Evolutionary conservation across 306 rosid species (phyloP), one percentile per base, ranked within the genome.

Genomic region (Castanopsis chinensis): DNA sequence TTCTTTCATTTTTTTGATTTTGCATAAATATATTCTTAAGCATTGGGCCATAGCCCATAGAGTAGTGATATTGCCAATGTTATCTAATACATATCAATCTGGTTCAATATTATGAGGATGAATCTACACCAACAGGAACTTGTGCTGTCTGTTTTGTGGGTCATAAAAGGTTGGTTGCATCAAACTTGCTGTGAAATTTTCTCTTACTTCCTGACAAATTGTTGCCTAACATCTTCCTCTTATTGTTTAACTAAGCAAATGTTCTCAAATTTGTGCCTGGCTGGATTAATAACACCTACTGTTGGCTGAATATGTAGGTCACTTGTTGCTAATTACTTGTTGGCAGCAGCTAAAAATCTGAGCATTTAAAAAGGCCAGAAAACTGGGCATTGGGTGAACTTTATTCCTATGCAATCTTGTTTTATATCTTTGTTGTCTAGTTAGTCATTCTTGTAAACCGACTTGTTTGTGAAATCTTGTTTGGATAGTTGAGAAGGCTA

Each of bases 111-210:
- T 93, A 90, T 56, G 92, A 91, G 85, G 93, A 91, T 57, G 98
- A 91, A 54, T 82, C 80, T 63, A 83, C 94, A 79, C 97, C 98
- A 64, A 94, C 98, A 0, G 98, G 98, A 78, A 94, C 98, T 72
- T 94, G 98, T 88, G 98, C 92, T 87, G 98, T 92, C 69, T 92
- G 98, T 86, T 87, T 94, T 41, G 92, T 83, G 74, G 97, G 97
- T 76, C 97, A 96, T 83, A 96, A 93, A 79, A 92, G 99, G 98
- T 93, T 41, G 32, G 32, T 59, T 9, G 25, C 32, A 59, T 59
- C 32, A 10, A 63, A 19, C 37, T 35, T 27, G 30, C 43, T 63
- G 6, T 63, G n/a, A 28, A 28, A 63, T 14, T 28, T 63, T 63
- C 14, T 49, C 53, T 3, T 13, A 12, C 53, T 12, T 11, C 17